Evolutionary conservation across 192 early-diverging fungal species (phyloP), one percentile per base, ranked within the genome.

Genomic region (Backusella mclennaniae): DNA sequence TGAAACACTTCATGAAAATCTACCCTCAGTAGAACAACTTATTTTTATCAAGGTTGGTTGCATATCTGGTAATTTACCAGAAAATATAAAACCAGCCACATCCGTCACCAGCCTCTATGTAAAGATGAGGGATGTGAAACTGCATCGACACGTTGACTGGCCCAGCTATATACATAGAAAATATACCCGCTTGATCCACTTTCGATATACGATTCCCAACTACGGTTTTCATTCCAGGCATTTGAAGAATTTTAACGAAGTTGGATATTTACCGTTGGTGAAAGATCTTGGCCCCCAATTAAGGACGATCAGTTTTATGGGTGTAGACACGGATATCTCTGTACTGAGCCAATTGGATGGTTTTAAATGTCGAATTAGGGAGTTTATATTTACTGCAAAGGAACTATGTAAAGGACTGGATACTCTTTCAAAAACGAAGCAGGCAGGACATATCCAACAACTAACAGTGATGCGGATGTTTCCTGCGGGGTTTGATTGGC

Each of bases 101-200:
- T 63, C 21, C 0, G 56, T 63, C 23, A 63, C 26, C 9, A 63
- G 23, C n/a, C 14, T 63, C 5, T 63, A 63, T 63, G 56, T 63
- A 63, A 63, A 63, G 9, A 63, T 63, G 56, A 63, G 56, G 9
- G 56, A 63, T 63, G 23, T 63, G n/a, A 63, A 63, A 63, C 56
- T 63, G 56, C 56, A 63, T 29, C 56, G 56, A 29, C 56, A 63
- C 26, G 56, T 63, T 14, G 56, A 63, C 56, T 63, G 56, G 56
- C 56, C 56, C 9, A 29, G 4, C 12, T 63, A 63, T 29, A 26
- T 63, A 63, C 12, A 63, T 29, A 63, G 26, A 63, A 63, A 63
- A 26, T 63, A 63, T 29, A 23, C 56, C 21, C 56, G 23, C 8
- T 63, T 63, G 26, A 14, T 29, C 8, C 56, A 63, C 1, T 63